Percentiles rank a stretch among this genome's conserved stretches.
phyloP scores from a whole-genome alignment of 768 basidiomycete species.

The Tulasnella sp. region DNA sequence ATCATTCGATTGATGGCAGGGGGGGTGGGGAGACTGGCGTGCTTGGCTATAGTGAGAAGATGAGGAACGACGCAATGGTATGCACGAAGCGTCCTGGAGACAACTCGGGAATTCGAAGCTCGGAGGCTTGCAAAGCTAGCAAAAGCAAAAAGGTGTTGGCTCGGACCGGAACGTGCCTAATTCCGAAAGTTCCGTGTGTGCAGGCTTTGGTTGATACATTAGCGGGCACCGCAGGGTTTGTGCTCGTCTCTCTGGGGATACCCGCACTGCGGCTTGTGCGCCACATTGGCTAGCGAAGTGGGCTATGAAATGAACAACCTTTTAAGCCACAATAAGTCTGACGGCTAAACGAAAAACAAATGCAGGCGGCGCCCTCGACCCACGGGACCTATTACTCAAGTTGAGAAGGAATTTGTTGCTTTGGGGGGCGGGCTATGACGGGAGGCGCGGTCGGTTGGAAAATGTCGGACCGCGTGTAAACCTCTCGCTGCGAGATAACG shows the following conservation, averaged over 20 bases:
- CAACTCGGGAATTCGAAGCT: not conserved
- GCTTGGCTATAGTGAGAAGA: conserved; percentile 2
- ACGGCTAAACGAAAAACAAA: not conserved
- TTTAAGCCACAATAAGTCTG: not conserved
- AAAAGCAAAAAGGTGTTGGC: not conserved
- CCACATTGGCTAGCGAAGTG: not conserved
- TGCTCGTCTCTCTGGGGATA: not conserved
- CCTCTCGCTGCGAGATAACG: not conserved
- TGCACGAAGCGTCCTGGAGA: not conserved
- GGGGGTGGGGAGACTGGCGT: not conserved
- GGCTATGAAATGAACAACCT: not conserved
- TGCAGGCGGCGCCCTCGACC: not conserved
- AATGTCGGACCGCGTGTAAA: not conserved
- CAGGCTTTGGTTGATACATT: not conserved
- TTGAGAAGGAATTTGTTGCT: not conserved
- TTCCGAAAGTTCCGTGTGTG: not conserved
- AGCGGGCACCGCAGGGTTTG: not conserved
- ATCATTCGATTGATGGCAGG: not conserved
- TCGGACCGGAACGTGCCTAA: not conserved
- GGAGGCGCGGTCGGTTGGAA: not conserved
- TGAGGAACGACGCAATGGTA: not conserved
- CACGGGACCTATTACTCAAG: not conserved
- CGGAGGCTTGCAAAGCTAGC: not conserved
- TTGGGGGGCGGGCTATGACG: not conserved
- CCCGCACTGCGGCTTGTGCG: not conserved